These are phyloP conservation scores for Fusarium sacchari DNA, from an alignment of 2,329 filamentous ascomycete species.

Conservation along the genomic window DNA sequence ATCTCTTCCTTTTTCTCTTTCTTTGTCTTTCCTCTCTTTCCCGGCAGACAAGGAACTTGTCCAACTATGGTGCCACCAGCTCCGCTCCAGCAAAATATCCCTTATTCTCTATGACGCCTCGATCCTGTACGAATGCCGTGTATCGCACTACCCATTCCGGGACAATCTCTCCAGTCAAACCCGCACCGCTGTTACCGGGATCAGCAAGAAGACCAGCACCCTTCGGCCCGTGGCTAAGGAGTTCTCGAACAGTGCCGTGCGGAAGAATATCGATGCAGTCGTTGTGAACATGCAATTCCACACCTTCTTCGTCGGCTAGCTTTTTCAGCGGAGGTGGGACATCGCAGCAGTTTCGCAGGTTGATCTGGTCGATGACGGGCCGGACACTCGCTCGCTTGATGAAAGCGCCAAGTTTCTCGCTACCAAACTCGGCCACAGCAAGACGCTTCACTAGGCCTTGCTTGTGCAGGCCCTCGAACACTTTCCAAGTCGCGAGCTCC, in stretches of 20 bases:
- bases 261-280: conserved; percentile 94
- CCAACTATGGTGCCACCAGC: conserved; percentile 57
- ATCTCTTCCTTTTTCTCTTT: background rate
- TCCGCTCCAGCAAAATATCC: conserved; percentile 93
- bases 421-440: conserved; percentile 92
- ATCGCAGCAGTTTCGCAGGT: conserved; percentile 93
- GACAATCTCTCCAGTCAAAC: conserved; percentile 79
- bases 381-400: conserved; percentile 75
- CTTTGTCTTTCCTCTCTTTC: background rate
- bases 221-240: conserved; percentile 76
- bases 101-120: conserved; percentile 97
- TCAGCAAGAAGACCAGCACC: conserved; percentile 82
- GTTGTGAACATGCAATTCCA: conserved; percentile 92
- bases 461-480: conserved; percentile 77
- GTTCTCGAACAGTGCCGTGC: conserved; percentile 82
- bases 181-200: conserved; percentile 58
- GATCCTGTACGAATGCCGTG: conserved; percentile 91
- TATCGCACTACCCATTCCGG: conserved; percentile 98
- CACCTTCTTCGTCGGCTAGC: conserved; percentile 82
- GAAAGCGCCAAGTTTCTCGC: conserved; percentile 81
- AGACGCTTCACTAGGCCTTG: conserved; percentile 78
- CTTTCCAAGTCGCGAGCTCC: conserved; percentile 74
- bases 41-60: background rate
- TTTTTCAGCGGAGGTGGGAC: conserved; percentile 88
- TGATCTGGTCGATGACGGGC: conserved; percentile 94